Evolutionary conservation across 441 rosid genomes (phyloP).

Genomic region (Kokia cookei): DNA sequence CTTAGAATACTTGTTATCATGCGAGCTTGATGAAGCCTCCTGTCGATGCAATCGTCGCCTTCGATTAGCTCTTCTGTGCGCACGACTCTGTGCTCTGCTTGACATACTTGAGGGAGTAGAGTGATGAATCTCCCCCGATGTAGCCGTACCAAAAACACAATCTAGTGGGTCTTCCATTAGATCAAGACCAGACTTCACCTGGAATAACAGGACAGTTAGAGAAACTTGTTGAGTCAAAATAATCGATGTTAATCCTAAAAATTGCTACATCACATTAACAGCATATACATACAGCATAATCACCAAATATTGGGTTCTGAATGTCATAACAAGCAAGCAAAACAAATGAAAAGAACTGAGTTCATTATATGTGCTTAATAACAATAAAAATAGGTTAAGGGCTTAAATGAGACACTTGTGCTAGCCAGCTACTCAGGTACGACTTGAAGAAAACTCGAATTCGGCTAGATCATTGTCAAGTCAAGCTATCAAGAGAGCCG

Average conservation of each 20-base stretch:
- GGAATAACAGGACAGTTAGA: slow-evolving; percentile 13
- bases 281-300: neutral
- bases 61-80: slow-evolving; percentile 40
- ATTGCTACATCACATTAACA: neutral
- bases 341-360: neutral
- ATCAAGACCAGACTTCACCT: slow-evolving; percentile 30
- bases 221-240: neutral
- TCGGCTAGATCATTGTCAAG: neutral
- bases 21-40: slow-evolving; percentile 20
- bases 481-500: neutral
- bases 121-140: slow-evolving; percentile 34
- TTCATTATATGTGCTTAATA: neutral
- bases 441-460: neutral
- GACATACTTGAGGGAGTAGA: slow-evolving; percentile 16
- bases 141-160: slow-evolving; percentile 38
- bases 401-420: neutral
- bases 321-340: neutral
- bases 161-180: slow-evolving; percentile 50
- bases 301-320: neutral
- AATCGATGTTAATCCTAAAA: neutral
- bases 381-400: neutral
- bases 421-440: neutral
- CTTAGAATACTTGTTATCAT: neutral
- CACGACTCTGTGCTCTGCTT: slow-evolving; percentile 15
- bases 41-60: slow-evolving; percentile 30